Base-by-base conservation (phyloP, 108 stramenopile species). In the Thalassiosira profunda region DNA sequence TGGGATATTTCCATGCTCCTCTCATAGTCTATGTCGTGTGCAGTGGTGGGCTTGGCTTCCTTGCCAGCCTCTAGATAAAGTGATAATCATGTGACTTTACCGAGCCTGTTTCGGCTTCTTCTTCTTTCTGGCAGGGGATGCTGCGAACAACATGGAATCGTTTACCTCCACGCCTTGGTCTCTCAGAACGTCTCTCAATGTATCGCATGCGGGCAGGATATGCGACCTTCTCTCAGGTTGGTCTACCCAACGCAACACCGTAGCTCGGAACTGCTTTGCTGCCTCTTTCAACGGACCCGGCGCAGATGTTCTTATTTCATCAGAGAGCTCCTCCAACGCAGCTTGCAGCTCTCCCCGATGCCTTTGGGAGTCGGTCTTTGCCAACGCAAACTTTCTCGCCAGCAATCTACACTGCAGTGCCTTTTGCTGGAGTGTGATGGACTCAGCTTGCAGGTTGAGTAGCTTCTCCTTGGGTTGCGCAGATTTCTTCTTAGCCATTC, bases 321-420 rank as follows among this genome's bases (percentile, higher is more conserved):
- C 47, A 17, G 51, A 10, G 9, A 84, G 75, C 17, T 66, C 64
- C n/a, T 46, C 31, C 23, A 85, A 56, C 11, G 31, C 26, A 0
- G 5, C 5, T n/a, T 54, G 23, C n/a, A 79, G 26, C 18, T 35
- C 44, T 30, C 41, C 38, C 12, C 47, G 41, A 46, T 23, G 12
- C 42, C 45, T 41, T 33, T 25, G 10, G 55, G 40, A 8, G 31
- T 45, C 23, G 36, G 41, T 34, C 40, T 67, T 76, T 17, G 70
- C 70, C 21, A 86, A 51, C 7, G 82, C 85, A 53, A 81, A 77
- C 47, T 65, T 63, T 21, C 85, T 64, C 20, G 82, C 82, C 24
- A 71, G 30, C 15, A 54, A 49, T 46, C 85, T 69, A 38, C 82
- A 83, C 21, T 63, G 30, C 60, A 83, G 55, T 9, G 82, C 63